Base-by-base conservation (phyloP, 2,329 filamentous ascomycete species). In the Neopestalotiopsis sp. region DNA sequence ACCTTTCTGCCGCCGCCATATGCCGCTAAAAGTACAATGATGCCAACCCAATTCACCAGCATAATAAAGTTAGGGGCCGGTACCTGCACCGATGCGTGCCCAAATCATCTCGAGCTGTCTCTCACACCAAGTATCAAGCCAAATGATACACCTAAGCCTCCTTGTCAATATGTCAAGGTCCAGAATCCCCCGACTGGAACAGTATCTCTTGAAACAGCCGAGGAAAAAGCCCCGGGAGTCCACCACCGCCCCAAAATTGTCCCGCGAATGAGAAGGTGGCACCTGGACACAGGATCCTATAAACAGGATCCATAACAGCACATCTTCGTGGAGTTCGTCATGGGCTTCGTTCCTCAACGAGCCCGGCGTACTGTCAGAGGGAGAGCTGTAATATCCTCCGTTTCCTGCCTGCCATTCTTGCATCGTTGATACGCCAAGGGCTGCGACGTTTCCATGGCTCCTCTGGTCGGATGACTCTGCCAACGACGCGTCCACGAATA, bases 301-400 rank as follows among this genome's bases (percentile, higher is more conserved):
- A 70, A 77, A 79, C n/a, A 79, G 74, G 17, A 72, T 70, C 77
- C 77, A 79, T 2, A 79, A 72, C 13, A 79, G 69, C 20, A 75
- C 72, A 40, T 78, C 74, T 24, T 74, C 71, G 20, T 77, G 73
- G 6, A 79, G 69, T 4, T 77, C 75, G 56, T 78, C 72, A 5
- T 13, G 40, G 9, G 24, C 14, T 5, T 60, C 65, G 13, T 56
- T 38, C 4, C 24, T 45, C 60, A 32, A 28, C 5, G 24, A 30
- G 9, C 24, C 56, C 9, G 65, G 57, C 28, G 58, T 63, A 7
- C 32, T 32, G 24, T 56, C 20, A 12, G 34, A 40, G 14, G 66
- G 71, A 32, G 69, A 71, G 57, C 72, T 70, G 7, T 42, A 30
- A 17, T 60, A 34, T 17, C 34, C 52, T 24, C 17, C 30, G 7